phyloP scores from a whole-genome alignment of 345 rosid genomes.

The Noccaea caerulescens region DNA sequence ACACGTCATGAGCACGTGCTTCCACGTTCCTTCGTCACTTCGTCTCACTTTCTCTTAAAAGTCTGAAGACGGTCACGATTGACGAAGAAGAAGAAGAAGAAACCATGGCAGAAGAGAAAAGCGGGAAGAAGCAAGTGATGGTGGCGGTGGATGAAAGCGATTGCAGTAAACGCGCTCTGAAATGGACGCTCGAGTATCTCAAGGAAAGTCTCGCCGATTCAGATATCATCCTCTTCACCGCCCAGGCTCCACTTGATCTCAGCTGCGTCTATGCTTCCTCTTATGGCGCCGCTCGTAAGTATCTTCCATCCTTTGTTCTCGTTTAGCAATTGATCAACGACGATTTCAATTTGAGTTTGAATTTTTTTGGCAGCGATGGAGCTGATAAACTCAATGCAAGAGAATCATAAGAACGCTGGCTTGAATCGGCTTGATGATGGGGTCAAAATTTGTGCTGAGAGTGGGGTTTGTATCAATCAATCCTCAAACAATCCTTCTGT shows the following conservation, averaged over 20 bases:
- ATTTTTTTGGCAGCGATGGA: conserved; percentile 53
- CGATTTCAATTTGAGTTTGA: not conserved
- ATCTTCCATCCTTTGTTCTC: not conserved
- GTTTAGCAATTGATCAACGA: not conserved
- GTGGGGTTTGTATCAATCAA: conserved; percentile 49
- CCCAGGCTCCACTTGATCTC: conserved; percentile 49
- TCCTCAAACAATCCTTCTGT: too few species aligned
- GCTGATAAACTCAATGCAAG: conserved; percentile 52
- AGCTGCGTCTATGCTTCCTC: conserved; percentile 62
- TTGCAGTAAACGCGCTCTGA: conserved; percentile 64
- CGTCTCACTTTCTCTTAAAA: not conserved
- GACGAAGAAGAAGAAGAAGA: not conserved
- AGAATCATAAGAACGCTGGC: conserved; percentile 54
- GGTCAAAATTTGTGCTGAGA: conserved; percentile 51
- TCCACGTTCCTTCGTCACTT: not conserved
- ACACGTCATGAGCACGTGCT: conserved; percentile 3
- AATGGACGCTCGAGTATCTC: conserved; percentile 62
- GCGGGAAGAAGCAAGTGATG: conserved; percentile 67
- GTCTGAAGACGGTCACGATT: not conserved
- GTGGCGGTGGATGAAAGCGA: conserved; percentile 84
- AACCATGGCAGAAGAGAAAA: conserved; percentile 43
- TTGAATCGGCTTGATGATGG: conserved; percentile 50
- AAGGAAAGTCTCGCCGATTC: conserved; percentile 49
- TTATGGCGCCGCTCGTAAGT: conserved; percentile 59
- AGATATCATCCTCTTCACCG: conserved; percentile 61